These are phyloP conservation scores for Echites panduratus DNA, from an alignment of 257 asterid species.

Conservation along the genomic window DNA sequence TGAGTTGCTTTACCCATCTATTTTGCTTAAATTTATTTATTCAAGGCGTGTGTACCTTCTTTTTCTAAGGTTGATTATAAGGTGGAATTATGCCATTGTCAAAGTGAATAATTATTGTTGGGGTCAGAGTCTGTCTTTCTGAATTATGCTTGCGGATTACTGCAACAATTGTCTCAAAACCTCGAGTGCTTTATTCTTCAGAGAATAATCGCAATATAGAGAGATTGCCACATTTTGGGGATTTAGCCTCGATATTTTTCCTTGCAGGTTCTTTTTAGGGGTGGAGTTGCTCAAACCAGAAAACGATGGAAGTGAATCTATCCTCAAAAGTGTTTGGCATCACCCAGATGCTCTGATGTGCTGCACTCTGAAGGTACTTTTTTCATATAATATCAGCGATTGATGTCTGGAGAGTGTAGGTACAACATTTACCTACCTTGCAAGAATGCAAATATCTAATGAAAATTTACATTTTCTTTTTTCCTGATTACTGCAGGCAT, in stretches of 20 bases:
- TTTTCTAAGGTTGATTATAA: neutral
- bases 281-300: slow-evolving; percentile 68
- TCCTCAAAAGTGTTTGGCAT: slow-evolving; percentile 83
- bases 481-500: slow-evolving; percentile 42
- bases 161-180: neutral
- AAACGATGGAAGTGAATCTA: slow-evolving; percentile 54
- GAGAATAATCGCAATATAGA: neutral
- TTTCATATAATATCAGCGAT: neutral
- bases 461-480: neutral
- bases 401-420: neutral
- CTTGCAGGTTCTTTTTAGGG: slow-evolving; percentile 72
- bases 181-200: no score
- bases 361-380: slow-evolving; percentile 79
- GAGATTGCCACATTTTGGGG: neutral
- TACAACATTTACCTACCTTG: neutral
- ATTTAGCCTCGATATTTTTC: neutral
- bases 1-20: slow-evolving; percentile 16
- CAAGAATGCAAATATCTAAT: neutral
- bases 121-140: neutral
- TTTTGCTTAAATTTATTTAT: neutral
- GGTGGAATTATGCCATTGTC: neutral
- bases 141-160: neutral
- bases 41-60: neutral
- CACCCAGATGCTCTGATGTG: slow-evolving; percentile 86
- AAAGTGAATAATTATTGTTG: neutral